phyloP scores from a whole-genome alignment of 345 rosid species.

The Bretschneidera sinensis region DNA sequence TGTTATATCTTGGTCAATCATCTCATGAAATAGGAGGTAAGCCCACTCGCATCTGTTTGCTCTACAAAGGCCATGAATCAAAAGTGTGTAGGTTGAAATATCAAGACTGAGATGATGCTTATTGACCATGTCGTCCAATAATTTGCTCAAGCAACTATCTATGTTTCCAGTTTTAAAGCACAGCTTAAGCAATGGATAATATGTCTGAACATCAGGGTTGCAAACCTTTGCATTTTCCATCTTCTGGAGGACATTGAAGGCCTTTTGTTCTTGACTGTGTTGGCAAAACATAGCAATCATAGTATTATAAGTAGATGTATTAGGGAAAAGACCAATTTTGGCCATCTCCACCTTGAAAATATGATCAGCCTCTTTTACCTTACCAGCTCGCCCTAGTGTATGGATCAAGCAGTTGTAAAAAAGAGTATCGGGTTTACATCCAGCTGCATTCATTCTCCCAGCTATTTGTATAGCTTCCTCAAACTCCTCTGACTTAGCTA shows the following conservation, averaged over 20 bases:
- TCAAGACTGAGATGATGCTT: slow-evolving; percentile 82
- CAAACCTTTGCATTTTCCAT: slow-evolving; percentile 44
- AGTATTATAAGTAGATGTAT: slow-evolving; percentile 66
- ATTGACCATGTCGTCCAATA: slow-evolving; percentile 65
- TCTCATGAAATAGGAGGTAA: slow-evolving; percentile 60
- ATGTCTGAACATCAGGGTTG: slow-evolving; percentile 69
- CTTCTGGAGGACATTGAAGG: slow-evolving; percentile 41
- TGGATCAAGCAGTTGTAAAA: slow-evolving; percentile 77
- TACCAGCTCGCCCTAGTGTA: slow-evolving; percentile 56
- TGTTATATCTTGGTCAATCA: slow-evolving; percentile 59
- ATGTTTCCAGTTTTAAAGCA: slow-evolving; percentile 63
- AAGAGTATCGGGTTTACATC: slow-evolving; percentile 50
- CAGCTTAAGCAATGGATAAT: slow-evolving; percentile 57
- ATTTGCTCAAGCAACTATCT: slow-evolving; percentile 40
- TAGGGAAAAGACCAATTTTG: slow-evolving; percentile 31
- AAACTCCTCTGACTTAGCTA: slow-evolving; percentile 47
- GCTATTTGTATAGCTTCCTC: slow-evolving; percentile 54
- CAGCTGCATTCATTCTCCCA: slow-evolving; percentile 40
- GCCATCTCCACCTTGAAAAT: slow-evolving; percentile 64
- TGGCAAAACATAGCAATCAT: slow-evolving; percentile 78
- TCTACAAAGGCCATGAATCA: slow-evolving; percentile 77
- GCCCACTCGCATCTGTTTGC: slow-evolving; percentile 66
- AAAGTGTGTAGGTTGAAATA: slow-evolving; percentile 58
- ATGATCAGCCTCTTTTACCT: slow-evolving; percentile 41
- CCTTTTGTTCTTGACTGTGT: slow-evolving; percentile 41